These are phyloP conservation scores for Didymella lethalis DNA, from an alignment of 2,329 filamentous ascomycete species.

Conservation along the genomic window DNA sequence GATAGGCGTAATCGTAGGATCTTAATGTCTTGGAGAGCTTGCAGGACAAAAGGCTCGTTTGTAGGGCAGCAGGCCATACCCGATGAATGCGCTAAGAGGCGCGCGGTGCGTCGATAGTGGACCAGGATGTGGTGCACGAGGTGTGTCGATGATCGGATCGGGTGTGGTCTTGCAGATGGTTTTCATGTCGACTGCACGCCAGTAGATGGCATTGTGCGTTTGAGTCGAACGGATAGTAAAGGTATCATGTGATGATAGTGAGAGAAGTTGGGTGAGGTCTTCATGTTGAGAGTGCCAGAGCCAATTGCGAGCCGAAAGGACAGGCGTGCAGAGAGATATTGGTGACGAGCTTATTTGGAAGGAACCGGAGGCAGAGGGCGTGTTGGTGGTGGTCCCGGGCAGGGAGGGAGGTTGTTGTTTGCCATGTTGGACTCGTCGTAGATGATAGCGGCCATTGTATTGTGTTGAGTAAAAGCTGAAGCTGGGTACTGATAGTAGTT, in stretches of 20 bases:
- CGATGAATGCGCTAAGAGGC: conserved; percentile 23
- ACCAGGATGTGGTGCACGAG: conserved; percentile 33
- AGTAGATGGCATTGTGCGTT: conserved; percentile 27
- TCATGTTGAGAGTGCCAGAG: conserved; percentile 38
- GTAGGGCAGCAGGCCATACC: conserved; percentile 28
- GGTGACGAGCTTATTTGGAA: conserved; percentile 47
- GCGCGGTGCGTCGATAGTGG: conserved; percentile 12
- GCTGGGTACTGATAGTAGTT: conserved; percentile 16
- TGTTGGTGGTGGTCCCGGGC: conserved; percentile 58
- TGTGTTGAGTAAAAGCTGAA: conserved; percentile 23
- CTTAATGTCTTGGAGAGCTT: conserved; percentile 19
- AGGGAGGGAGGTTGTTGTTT: conserved; percentile 55
- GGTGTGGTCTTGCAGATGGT: conserved; percentile 34
- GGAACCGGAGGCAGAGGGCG: conserved; percentile 58
- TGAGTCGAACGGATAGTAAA: conserved; percentile 27
- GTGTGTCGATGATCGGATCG: conserved; percentile 39
- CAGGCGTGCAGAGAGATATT: conserved; percentile 21
- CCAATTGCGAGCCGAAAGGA: conserved; percentile 33
- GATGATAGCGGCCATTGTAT: conserved; percentile 46
- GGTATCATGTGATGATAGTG: conserved; percentile 20
- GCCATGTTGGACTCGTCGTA: conserved; percentile 52
- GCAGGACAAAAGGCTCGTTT: conserved; percentile 28
- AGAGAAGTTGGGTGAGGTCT: conserved; percentile 23
- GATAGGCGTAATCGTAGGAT: conserved; percentile 24
- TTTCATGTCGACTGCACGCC: conserved; percentile 35